phyloP scores from a whole-genome alignment of 2,329 filamentous ascomycete genomes.

The Diaporthe citriasiana region DNA sequence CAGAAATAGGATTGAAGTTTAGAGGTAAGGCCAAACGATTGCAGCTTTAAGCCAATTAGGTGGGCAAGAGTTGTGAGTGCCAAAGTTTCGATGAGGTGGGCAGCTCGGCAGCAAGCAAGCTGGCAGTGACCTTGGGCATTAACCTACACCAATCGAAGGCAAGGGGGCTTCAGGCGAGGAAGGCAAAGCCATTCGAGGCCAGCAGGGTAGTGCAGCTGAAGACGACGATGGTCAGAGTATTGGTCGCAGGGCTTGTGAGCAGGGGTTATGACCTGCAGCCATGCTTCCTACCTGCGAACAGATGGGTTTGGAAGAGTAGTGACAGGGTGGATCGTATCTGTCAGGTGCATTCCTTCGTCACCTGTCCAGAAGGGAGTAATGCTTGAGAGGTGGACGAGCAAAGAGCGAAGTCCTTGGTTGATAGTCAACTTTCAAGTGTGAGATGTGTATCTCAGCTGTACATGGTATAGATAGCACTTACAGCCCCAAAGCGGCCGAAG shows the following conservation, averaged over 20 bases:
- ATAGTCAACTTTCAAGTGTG: background rate
- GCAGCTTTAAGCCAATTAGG: background rate
- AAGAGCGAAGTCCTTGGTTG: background rate
- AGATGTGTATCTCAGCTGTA: background rate
- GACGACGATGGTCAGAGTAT: background rate
- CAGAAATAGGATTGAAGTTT: background rate
- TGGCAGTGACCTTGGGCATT: background rate
- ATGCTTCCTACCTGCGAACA: background rate
- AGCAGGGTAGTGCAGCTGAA: background rate
- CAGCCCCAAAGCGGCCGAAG: slow-evolving; percentile 13
- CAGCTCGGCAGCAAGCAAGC: background rate
- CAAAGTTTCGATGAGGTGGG: background rate
- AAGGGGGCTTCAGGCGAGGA: background rate
- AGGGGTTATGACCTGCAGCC: background rate
- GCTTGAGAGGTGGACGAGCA: background rate
- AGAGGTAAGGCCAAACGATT: background rate
- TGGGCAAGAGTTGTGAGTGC: background rate
- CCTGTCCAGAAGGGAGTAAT: background rate
- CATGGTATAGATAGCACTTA: no score
- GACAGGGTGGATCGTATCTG: no score
- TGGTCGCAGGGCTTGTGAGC: background rate
- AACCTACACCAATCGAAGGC: background rate
- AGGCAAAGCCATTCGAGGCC: background rate
- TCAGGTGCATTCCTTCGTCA: background rate
- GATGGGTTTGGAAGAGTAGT: no score